Evolutionary conservation across 768 basidiomycete species (phyloP).

Genomic region (Pleurotus tuoliensis): DNA sequence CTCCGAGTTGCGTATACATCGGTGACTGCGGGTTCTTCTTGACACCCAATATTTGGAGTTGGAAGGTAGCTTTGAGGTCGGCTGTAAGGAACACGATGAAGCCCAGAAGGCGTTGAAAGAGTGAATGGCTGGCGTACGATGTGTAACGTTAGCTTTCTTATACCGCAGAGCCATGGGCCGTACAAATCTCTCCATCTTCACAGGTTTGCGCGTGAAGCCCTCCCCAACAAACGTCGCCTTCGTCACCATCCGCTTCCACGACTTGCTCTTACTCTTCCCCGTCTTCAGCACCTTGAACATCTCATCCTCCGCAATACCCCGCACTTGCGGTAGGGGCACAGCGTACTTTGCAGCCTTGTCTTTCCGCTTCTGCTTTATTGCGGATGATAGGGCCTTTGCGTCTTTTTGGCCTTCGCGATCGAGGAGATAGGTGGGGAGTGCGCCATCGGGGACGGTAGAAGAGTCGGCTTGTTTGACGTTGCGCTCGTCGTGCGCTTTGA

Average conservation of each 20-base stretch:
- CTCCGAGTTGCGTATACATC: conserved; percentile 94
- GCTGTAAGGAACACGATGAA: conserved; percentile 41
- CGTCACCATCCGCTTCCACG: conserved; percentile 99
- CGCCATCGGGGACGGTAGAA: conserved; percentile 80
- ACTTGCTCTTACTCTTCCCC: conserved; percentile 92
- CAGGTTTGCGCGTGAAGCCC: conserved; percentile 96
- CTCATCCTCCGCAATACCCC: conserved; percentile 98
- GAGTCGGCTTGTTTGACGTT: conserved; percentile 94
- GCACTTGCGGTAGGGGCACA: conserved; percentile 93
- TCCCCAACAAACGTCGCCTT: conserved; percentile 99
- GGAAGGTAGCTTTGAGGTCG: conserved; percentile 97
- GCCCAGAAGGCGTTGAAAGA: neutral
- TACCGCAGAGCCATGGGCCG: conserved; percentile 96
- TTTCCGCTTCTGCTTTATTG: conserved; percentile 98
- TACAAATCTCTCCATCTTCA: conserved; percentile 98
- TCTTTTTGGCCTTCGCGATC: conserved; percentile 98
- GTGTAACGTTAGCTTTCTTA: conserved; percentile 98
- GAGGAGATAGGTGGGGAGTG: conserved; percentile 91
- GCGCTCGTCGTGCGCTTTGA: conserved; percentile 98
- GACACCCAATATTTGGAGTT: conserved; percentile 93
- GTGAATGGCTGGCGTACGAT: conserved; percentile 61
- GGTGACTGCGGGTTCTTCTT: conserved; percentile 99
- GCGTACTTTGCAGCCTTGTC: conserved; percentile 99
- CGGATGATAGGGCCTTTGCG: conserved; percentile 91
- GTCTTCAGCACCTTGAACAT: conserved; percentile 99